phyloP scores from a whole-genome alignment of 2,329 filamentous ascomycete genomes.

The Gliomastix tumulicola region DNA sequence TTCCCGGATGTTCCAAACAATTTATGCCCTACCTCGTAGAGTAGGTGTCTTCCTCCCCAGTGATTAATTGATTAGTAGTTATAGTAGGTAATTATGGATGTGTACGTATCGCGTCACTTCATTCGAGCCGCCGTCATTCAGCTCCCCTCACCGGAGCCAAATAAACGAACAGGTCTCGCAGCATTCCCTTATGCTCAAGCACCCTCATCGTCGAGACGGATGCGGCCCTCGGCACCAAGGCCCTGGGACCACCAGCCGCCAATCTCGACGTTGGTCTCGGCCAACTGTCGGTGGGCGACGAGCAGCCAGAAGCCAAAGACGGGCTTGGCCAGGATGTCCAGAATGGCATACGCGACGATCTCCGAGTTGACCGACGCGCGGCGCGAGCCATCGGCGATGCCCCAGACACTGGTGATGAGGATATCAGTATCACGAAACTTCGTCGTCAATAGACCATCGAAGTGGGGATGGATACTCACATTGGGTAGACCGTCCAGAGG shows the following conservation, averaged over 20 bases:
- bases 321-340: constrained; percentile 20
- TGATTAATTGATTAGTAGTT: too few relatives aligned
- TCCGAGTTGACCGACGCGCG: constrained; percentile 17
- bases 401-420: constrained; percentile 14
- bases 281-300: constrained; percentile 23
- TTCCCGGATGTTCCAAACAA: too few relatives aligned
- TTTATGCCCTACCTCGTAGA: too few relatives aligned
- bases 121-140: too few relatives aligned
- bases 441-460: too few relatives aligned
- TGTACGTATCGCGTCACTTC: too few relatives aligned
- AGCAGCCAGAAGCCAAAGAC: constrained; percentile 22
- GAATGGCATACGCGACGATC: constrained; percentile 18
- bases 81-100: too few relatives aligned
- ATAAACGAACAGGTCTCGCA: too few relatives aligned
- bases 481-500: constrained; percentile 17
- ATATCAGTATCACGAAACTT: neutral
- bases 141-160: too few relatives aligned
- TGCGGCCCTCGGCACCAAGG: constrained; percentile 24
- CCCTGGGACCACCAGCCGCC: constrained; percentile 31
- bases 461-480: too few relatives aligned
- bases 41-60: too few relatives aligned
- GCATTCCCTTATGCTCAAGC: constrained; percentile 3
- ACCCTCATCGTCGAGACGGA: constrained; percentile 13
- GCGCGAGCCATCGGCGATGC: constrained; percentile 15
- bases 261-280: constrained; percentile 27